phyloP scores from a whole-genome alignment of 1,284 basidiomycete species.

The Austroboletus novae-zelandiae region DNA sequence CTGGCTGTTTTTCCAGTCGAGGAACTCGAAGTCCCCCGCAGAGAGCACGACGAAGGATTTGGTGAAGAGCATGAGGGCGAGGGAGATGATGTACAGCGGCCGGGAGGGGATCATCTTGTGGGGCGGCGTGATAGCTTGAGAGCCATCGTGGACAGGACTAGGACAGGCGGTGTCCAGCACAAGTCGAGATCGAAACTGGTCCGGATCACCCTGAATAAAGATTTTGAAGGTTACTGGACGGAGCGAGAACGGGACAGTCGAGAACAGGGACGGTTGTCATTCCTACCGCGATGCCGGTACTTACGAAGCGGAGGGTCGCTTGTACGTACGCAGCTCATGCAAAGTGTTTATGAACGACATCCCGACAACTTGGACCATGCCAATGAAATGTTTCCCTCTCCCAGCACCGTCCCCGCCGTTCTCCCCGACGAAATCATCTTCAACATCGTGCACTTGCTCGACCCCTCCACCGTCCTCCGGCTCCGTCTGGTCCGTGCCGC shows the following conservation, averaged over 20 bases:
- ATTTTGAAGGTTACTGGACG: too few species aligned
- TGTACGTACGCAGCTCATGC: too few species aligned
- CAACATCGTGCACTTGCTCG: constrained; percentile 14
- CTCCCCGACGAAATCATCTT: constrained; percentile 23
- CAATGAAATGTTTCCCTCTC: constrained; percentile 7
- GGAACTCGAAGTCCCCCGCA: constrained; percentile 16
- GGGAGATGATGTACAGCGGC: constrained; percentile 12
- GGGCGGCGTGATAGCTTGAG: too few species aligned
- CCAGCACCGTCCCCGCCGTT: not conserved
- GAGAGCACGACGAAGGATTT: constrained; percentile 21
- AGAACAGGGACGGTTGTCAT: too few species aligned
- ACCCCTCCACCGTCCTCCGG: constrained; percentile 17
- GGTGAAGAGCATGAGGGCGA: constrained; percentile 18
- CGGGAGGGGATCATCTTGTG: constrained; percentile 18
- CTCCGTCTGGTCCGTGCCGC: constrained; percentile 17
- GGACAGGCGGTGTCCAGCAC: constrained; percentile 1
- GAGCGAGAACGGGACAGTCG: too few species aligned
- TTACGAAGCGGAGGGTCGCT: too few species aligned
- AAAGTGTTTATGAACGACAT: too few species aligned
- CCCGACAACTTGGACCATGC: not conserved
- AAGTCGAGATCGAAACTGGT: not conserved
- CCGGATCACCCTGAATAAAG: too few species aligned
- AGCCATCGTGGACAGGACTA: constrained; percentile 6
- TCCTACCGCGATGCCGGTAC: too few species aligned
- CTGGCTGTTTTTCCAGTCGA: constrained; percentile 17